A percentile compares a stretch with the other conserved stretches of the same genome.
Conservation (phyloP, 2,329 filamentous ascomycete species). For the Periglandula ipomoeae region DNA sequence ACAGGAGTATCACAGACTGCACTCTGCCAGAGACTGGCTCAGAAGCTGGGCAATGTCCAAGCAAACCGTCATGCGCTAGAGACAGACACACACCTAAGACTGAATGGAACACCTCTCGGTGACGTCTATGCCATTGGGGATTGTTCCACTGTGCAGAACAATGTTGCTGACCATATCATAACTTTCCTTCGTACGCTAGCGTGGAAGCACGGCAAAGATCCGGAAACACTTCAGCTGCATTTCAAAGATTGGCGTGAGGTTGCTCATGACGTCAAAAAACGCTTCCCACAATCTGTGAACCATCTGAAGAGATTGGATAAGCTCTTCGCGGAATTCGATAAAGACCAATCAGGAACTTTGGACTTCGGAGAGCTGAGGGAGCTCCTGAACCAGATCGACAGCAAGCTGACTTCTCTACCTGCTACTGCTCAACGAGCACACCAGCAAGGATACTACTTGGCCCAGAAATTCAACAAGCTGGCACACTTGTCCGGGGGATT, state of each 20-base stretch:
- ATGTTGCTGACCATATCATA: slow-evolving; percentile 83
- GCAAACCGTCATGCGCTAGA: slow-evolving; percentile 88
- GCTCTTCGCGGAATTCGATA: slow-evolving; percentile 87
- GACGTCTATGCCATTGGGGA: slow-evolving; percentile 97
- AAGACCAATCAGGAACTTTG: slow-evolving; percentile 83
- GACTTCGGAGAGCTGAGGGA: slow-evolving; percentile 89
- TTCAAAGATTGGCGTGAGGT: slow-evolving; percentile 85
- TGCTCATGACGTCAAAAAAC: slow-evolving; percentile 71
- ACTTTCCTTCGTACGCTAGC: slow-evolving; percentile 82
- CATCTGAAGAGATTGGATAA: slow-evolving; percentile 85
- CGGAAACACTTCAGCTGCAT: slow-evolving; percentile 74
- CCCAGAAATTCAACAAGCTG: slow-evolving; percentile 87
- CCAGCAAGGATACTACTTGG: slow-evolving; percentile 90
- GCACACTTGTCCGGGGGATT: slow-evolving; percentile 69
- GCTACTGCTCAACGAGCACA: slow-evolving; percentile 94
- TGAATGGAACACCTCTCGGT: slow-evolving; percentile 80
- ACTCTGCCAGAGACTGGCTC: slow-evolving; percentile 66
- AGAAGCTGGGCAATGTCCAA: slow-evolving; percentile 67
- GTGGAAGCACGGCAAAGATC: slow-evolving; percentile 86
- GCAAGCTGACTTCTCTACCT: slow-evolving; percentile 85
- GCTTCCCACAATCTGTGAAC: slow-evolving; percentile 82
- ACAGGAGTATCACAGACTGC: slow-evolving; percentile 86
- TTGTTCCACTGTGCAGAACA: slow-evolving; percentile 95
- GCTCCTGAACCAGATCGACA: slow-evolving; percentile 85
- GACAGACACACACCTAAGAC: slow-evolving; percentile 84